phyloP scores from a whole-genome alignment of 2,329 filamentous ascomycete genomes.

The Aspergillus arachidicola region DNA sequence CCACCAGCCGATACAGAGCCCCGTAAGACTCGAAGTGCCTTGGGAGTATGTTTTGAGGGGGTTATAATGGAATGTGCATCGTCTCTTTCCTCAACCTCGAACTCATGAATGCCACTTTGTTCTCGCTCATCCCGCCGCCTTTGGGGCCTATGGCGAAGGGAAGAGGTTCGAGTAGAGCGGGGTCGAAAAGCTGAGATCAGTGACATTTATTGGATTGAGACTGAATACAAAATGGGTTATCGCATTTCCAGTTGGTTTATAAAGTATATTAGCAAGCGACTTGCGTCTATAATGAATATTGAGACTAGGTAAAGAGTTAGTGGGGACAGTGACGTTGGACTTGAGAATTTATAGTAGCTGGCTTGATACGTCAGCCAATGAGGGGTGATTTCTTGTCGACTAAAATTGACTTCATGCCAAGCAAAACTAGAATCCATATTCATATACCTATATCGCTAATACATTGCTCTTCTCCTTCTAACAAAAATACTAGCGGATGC shows the following conservation, averaged over 20 bases:
- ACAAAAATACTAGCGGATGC: not conserved
- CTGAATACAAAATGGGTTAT: not conserved
- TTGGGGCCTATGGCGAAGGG: slow-evolving; percentile 28
- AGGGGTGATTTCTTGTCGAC: not conserved
- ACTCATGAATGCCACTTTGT: slow-evolving; percentile 11
- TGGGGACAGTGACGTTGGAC: not conserved
- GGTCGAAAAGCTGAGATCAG: slow-evolving; percentile 39
- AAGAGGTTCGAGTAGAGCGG: slow-evolving; percentile 31
- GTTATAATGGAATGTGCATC: slow-evolving; percentile 42
- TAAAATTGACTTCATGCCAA: not conserved
- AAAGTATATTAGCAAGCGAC: not conserved
- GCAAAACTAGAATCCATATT: not conserved
- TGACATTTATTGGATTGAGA: slow-evolving; percentile 21
- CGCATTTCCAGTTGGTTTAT: not conserved
- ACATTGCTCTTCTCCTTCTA: no score
- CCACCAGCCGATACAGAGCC: slow-evolving; percentile 42
- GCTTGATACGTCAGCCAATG: not conserved
- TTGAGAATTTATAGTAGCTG: not conserved
- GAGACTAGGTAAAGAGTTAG: not conserved
- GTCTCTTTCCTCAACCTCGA: slow-evolving; percentile 19
- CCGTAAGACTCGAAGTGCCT: slow-evolving; percentile 30
- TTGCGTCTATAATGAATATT: not conserved
- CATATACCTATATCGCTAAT: not conserved
- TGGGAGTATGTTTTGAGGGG: slow-evolving; percentile 41
- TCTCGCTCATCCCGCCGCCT: slow-evolving; percentile 18